Conservation (phyloP, 768 basidiomycete genomes). For the Pholiota microspora region DNA sequence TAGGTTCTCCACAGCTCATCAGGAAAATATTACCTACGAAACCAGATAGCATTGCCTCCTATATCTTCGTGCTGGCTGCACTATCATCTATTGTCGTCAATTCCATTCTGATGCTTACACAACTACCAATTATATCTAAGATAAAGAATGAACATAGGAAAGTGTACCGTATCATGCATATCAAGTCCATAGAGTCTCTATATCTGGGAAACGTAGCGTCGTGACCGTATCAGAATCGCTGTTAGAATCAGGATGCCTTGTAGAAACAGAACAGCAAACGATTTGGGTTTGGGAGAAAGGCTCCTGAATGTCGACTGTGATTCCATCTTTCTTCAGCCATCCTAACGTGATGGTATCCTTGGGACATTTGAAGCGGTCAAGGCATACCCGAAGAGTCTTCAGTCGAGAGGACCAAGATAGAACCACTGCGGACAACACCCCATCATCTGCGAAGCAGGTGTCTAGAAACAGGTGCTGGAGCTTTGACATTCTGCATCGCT, state of each 20-base stretch:
- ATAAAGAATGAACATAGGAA: too few relatives aligned
- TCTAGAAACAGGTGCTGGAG: slow-evolving; percentile 10
- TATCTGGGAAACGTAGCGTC: slow-evolving; percentile 1
- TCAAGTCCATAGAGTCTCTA: slow-evolving; percentile 4
- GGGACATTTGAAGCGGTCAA: background rate
- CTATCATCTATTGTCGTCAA: too few relatives aligned
- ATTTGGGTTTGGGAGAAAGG: background rate
- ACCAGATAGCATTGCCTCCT: too few relatives aligned
- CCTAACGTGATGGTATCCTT: slow-evolving; percentile 5
- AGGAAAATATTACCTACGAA: too few relatives aligned
- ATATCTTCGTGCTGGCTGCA: too few relatives aligned
- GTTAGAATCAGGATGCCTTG: background rate
- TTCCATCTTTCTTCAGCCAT: slow-evolving; percentile 10
- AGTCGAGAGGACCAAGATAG: slow-evolving; percentile 7
- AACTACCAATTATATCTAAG: too few relatives aligned
- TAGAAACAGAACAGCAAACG: background rate
- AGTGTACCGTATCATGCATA: too few relatives aligned
- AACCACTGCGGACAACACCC: slow-evolving; percentile 3
- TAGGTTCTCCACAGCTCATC: too few relatives aligned
- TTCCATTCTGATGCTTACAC: too few relatives aligned
- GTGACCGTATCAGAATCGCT: background rate
- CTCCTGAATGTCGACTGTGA: slow-evolving; percentile 1
- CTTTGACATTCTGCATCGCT: background rate
- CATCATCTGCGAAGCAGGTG: slow-evolving; percentile 1
- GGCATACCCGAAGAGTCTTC: slow-evolving; percentile 4